These are phyloP conservation scores for Aegilops umbellulata DNA, from an alignment of 176 grass and related monocot genomes.

Conservation along the genomic window DNA sequence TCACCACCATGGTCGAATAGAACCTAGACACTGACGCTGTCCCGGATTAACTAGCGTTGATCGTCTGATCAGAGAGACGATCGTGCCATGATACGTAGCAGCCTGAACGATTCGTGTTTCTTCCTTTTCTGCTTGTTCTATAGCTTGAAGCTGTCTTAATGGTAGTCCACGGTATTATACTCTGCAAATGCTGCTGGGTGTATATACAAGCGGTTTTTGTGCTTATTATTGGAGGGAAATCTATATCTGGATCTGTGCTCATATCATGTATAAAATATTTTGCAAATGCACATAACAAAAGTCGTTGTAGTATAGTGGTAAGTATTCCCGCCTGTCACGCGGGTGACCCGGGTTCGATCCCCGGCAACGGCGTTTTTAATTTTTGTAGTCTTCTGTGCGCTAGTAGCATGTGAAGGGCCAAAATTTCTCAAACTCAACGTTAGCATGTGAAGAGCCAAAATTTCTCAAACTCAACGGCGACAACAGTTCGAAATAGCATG, in stretches of 20 bases:
- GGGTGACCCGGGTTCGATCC: conserved; percentile 89
- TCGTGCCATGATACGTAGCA: not conserved
- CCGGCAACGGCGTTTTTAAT: conserved; percentile 47
- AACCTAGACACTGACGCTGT: not conserved
- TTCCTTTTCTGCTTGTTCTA: not conserved
- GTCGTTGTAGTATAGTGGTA: conserved; percentile 97
- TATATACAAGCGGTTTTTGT: not conserved
- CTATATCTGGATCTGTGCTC: too few relatives aligned
- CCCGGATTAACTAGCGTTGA: not conserved
- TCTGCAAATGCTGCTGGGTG: not conserved
- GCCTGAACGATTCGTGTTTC: not conserved
- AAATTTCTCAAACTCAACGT: not conserved
- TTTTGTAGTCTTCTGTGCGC: not conserved
- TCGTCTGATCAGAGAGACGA: not conserved
- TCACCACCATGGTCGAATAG: not conserved
- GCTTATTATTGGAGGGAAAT: not conserved
- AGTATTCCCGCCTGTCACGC: conserved; percentile 97
- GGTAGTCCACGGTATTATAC: not conserved
- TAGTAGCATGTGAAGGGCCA: too few relatives aligned
- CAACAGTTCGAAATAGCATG: too few relatives aligned
- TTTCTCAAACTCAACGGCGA: not conserved
- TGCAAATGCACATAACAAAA: not conserved
- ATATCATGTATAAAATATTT: not conserved
- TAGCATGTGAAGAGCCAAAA: not conserved
- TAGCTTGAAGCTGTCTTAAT: not conserved